Evolutionary conservation across 2,329 filamentous ascomycete species (phyloP), one percentile per base, ranked within the genome.

Genomic region (Xylaria sp.): DNA sequence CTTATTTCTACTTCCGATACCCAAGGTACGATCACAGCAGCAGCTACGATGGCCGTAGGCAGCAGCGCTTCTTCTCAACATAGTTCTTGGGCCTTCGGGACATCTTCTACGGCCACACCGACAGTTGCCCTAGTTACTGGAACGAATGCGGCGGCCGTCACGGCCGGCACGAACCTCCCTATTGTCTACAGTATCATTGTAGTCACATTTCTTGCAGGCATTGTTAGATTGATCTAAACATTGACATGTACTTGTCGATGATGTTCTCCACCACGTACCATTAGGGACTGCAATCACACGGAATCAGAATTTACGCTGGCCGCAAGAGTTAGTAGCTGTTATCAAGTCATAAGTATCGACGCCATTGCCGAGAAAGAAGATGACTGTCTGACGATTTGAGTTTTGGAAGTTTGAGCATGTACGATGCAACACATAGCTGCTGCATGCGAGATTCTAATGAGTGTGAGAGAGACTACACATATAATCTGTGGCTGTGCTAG

Each of bases 351-450:
- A 40, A 40, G 14, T 58, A 65, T 59, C 38, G 31, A 33, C 37
- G 7, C 25, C 25, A 31, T 46, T 17, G 43, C 37, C 52, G 40
- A 49, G 55, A n/a, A 53, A 31, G 47, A 61, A 42, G 37, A 59
- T 56, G 50, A 19, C 25, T 35, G 60, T 66, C 42, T 46, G 51
- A 52, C 57, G 60, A 66, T 66, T 61, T 59, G 52, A 46, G 9
- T 63, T 66, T 67, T 67, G 65, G 65, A 57, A 37, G 65, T 61
- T 59, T 63, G 60, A 62, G 49, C 42, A 66, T 64, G 58, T 67
- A 64, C 58, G 21, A 28, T 62, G 63, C 54, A 47, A 60, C 62
- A 42, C 45, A 63, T 25, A 56, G 58, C 55, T 64, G 65, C n/a
- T 60, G 45, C 57, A 56, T 60, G 60, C 35, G 61, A 54, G 25